Evolutionary conservation across 208 protist species (phyloP).

Genomic region (Crithidia sp.): DNA sequence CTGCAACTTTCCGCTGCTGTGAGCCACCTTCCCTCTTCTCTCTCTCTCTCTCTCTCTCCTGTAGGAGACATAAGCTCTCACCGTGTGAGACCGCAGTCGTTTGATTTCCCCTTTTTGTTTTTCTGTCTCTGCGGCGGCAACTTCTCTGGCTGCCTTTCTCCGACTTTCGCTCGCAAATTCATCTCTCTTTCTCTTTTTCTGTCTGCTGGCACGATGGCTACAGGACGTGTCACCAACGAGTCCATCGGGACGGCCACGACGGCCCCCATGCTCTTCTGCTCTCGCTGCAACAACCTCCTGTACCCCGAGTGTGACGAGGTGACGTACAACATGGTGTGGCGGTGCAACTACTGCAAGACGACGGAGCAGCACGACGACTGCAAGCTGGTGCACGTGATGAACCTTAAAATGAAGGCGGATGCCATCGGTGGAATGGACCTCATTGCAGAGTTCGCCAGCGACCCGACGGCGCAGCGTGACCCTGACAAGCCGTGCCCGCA

Average conservation of each 20-base stretch:
- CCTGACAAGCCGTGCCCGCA: constrained; percentile 75
- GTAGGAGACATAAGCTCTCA: too few species aligned
- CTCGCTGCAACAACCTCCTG: constrained; percentile 85
- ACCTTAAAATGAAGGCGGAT: constrained; percentile 84
- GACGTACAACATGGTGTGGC: constrained; percentile 74
- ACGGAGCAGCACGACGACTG: constrained; percentile 79
- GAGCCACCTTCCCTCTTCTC: too few species aligned
- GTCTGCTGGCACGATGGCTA: constrained; percentile 18
- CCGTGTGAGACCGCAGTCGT: too few species aligned
- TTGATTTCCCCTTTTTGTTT: too few species aligned
- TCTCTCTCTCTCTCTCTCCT: too few species aligned
- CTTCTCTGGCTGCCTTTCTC: constrained; percentile 3
- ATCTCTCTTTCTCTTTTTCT: background rate
- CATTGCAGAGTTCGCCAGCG: constrained; percentile 86
- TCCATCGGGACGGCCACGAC: constrained; percentile 50
- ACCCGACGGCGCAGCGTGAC: constrained; percentile 89
- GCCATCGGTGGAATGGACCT: constrained; percentile 79
- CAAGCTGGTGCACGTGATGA: constrained; percentile 90
- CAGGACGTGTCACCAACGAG: constrained; percentile 14
- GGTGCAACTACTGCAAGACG: constrained; percentile 87
- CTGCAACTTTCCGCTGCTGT: too few species aligned
- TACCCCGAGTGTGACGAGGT: constrained; percentile 78
- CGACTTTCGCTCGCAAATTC: background rate
- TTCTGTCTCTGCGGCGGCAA: background rate
- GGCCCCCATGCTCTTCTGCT: constrained; percentile 91